Conservation (phyloP, 2,329 filamentous ascomycete genomes). For the Curvularia spicifera region DNA sequence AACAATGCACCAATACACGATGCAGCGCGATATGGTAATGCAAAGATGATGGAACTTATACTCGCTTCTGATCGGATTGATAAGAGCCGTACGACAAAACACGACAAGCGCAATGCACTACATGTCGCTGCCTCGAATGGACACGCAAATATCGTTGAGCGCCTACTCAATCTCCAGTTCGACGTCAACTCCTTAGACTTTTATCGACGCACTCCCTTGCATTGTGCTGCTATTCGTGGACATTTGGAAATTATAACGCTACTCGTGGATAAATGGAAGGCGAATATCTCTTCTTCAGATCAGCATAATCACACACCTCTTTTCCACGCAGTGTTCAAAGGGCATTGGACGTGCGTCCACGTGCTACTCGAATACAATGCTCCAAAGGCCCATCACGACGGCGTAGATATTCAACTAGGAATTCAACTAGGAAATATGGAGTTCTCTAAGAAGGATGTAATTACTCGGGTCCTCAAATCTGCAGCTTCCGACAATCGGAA, state of each 20-base stretch:
- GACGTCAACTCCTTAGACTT: neutral
- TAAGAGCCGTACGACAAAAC: too few relatives aligned
- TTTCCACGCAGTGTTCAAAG: neutral
- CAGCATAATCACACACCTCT: fast-evolving
- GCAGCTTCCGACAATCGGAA: too few relatives aligned
- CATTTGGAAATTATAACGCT: neutral
- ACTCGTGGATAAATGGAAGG: neutral
- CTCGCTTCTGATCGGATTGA: neutral
- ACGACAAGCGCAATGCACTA: too few relatives aligned
- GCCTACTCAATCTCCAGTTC: neutral
- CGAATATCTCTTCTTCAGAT: neutral
- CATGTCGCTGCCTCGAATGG: neutral
- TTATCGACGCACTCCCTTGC: neutral
- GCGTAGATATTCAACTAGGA: fast-evolving
- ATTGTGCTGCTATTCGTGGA: neutral
- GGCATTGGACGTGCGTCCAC: neutral
- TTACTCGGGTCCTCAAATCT: neutral
- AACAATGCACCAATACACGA: neutral
- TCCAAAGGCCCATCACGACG: too few relatives aligned
- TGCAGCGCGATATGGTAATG: neutral
- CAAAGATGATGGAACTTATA: neutral
- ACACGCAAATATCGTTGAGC: neutral
- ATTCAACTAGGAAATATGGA: too few relatives aligned
- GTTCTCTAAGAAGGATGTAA: neutral
- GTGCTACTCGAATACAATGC: neutral